Percentiles rank a stretch among this genome's conserved stretches.
phyloP scores from a whole-genome alignment of 83 land plant species.

The Larix sibirica region DNA sequence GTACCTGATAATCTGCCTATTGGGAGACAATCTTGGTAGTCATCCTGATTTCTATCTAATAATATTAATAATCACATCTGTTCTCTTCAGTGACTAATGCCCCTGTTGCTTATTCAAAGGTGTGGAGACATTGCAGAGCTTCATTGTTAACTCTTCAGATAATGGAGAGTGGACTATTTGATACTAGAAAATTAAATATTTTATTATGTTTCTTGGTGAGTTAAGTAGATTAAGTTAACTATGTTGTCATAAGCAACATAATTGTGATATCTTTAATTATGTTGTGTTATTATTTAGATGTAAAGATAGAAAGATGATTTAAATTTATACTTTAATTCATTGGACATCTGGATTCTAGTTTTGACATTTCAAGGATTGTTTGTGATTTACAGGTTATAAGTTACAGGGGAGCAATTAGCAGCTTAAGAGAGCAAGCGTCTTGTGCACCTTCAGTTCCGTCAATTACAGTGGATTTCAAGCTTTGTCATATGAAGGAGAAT shows the following conservation, averaged over 20 bases:
- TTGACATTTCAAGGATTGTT: background rate
- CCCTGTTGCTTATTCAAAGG: too few relatives aligned
- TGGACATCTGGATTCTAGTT: background rate
- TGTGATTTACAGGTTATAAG: conserved; percentile 72
- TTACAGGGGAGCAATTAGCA: conserved; percentile 86
- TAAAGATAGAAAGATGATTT: background rate
- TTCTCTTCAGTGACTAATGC: too few relatives aligned
- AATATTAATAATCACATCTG: too few relatives aligned
- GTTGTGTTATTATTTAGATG: conserved; percentile 4
- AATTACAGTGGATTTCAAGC: conserved; percentile 63
- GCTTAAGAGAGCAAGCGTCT: conserved; percentile 94
- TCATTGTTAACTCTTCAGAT: too few relatives aligned
- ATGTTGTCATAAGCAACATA: background rate
- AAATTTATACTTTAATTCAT: background rate
- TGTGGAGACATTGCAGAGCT: too few relatives aligned
- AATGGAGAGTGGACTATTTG: too few relatives aligned
- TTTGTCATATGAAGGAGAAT: conserved; percentile 55
- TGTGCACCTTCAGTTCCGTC: conserved; percentile 54
- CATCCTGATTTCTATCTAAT: too few relatives aligned
- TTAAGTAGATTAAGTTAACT: background rate
- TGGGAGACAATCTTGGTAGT: too few relatives aligned
- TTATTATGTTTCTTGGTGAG: background rate
- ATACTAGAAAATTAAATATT: background rate
- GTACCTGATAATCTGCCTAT: too few relatives aligned
- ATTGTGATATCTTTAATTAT: background rate